Evolutionary conservation across 306 rosid species (phyloP).

Genomic region (Lathyrus tuberosus): DNA sequence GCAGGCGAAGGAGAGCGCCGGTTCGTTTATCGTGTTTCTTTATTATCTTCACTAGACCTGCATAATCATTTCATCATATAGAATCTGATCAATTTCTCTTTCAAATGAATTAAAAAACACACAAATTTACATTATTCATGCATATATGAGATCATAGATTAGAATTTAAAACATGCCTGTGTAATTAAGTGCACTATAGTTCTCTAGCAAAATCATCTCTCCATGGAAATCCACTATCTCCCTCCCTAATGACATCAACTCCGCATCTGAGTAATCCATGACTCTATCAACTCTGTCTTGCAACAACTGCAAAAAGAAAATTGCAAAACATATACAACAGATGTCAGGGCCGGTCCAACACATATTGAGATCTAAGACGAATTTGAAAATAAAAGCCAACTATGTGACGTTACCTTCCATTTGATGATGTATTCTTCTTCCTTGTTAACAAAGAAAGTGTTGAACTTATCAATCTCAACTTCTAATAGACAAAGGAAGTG

Average conservation of each 20-base stretch:
- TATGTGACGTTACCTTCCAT: slow-evolving; percentile 56
- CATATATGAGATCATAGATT: neutral
- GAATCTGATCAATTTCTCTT: neutral
- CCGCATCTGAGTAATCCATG: slow-evolving; percentile 60
- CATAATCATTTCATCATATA: slow-evolving; percentile 23
- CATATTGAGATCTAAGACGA: neutral
- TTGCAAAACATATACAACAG: too few relatives aligned
- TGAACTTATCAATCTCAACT: too few relatives aligned
- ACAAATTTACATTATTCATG: neutral
- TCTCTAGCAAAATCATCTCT: slow-evolving; percentile 88
- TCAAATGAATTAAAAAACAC: neutral
- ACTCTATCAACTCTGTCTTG: slow-evolving; percentile 60
- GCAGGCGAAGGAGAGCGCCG: slow-evolving; percentile 65
- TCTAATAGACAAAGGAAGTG: too few relatives aligned
- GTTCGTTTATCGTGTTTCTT: slow-evolving; percentile 89
- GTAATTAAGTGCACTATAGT: slow-evolving; percentile 82
- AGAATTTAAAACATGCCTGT: slow-evolving; percentile 48
- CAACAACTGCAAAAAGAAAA: slow-evolving; percentile 69
- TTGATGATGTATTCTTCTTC: slow-evolving; percentile 72
- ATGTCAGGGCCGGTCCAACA: neutral
- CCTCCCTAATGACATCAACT: slow-evolving; percentile 64
- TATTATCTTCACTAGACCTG: slow-evolving; percentile 74
- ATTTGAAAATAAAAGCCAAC: neutral
- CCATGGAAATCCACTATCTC: slow-evolving; percentile 89
- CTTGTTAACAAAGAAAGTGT: slow-evolving; percentile 61